These are phyloP conservation scores for Centrapalus pauciflorus DNA, from an alignment of 129 eudicot genomes.

Conservation along the genomic window DNA sequence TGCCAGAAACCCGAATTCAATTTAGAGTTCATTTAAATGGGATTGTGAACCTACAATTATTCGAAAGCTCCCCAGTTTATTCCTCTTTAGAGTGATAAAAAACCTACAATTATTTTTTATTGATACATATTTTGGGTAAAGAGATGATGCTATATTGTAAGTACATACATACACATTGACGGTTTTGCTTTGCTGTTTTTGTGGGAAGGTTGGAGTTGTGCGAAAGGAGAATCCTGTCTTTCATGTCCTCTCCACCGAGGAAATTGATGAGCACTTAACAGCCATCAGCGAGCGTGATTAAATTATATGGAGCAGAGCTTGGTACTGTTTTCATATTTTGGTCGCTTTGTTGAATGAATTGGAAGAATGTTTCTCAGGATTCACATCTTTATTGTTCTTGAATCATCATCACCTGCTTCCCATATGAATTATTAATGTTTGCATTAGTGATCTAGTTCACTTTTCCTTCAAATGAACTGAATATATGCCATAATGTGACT, in stretches of 20 bases:
- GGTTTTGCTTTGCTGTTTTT: not conserved
- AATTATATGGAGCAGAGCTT: not conserved
- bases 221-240: conserved; percentile 67
- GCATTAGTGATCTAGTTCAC: conserved; percentile 16
- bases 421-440: not conserved
- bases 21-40: not conserved
- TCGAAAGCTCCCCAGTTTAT: too few species aligned
- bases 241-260: conserved; percentile 75
- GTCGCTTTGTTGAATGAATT: not conserved
- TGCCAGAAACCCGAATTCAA: not conserved
- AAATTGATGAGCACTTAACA: conserved; percentile 92
- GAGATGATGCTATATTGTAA: not conserved
- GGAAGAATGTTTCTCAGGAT: conserved; percentile 20
- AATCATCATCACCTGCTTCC: conserved; percentile 10
- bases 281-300: conserved; percentile 96
- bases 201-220: conserved; percentile 90
- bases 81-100: too few species aligned
- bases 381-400: not conserved
- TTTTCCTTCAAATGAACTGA: not conserved
- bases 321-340: conserved; percentile 4
- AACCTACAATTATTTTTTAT: too few species aligned
- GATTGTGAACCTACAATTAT: too few species aligned
- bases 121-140: too few species aligned
- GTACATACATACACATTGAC: not conserved
- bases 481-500: not conserved